Evolutionary conservation across 768 basidiomycete genomes (phyloP), one percentile per base, ranked within the genome.

Genomic region (Guyanaporus albipodus): DNA sequence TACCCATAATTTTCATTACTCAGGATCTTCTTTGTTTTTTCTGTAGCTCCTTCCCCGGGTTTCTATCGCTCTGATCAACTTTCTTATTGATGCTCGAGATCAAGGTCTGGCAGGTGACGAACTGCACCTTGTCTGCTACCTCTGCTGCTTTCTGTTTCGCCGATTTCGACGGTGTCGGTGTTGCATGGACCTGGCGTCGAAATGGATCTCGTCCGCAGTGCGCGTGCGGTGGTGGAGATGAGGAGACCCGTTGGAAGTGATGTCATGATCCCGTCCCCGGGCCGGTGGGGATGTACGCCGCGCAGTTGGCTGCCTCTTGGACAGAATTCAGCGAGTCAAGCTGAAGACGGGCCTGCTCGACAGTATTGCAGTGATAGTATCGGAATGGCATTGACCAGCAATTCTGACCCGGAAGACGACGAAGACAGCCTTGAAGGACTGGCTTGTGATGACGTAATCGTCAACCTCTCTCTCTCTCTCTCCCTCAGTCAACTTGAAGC

Each of bases 131-230:
- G 42, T 66, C 61, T 18, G 70, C 70, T 8, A 68, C 63, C 27
- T 71, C 67, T 24, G 68, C 60, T 39, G 70, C 66, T 47, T 65
- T 70, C 28, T 73, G 72, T n/a, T 67, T 67, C 15, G 69, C 62
- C 2, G 67, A 63, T 56, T 69, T 70, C 10, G 53, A 50, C 12
- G 60, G 56, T 7, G 52, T 33, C 2, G 68, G 63, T 27, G 73
- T 64, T 8, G 56, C 47, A 44, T 67, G 62, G 52, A 73, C 58
- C 17, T 46, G 46, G 9, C 60, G 50, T 11, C 22, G 21, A 33
- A 11, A 24, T 36, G 6, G 23, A 38, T 34, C 10, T 17, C 34
- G 27, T 2, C 38, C 33, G 27, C 18, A 44, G 19, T 29, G 23
- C 36, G 23, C 46, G 35, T 19, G 48, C 17, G 11, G 37, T 15